Percentiles rank a stretch among this genome's conserved stretches.
Conservation (phyloP, 352 stramenopile species). For the Aphanomyces cochlioides region DNA sequence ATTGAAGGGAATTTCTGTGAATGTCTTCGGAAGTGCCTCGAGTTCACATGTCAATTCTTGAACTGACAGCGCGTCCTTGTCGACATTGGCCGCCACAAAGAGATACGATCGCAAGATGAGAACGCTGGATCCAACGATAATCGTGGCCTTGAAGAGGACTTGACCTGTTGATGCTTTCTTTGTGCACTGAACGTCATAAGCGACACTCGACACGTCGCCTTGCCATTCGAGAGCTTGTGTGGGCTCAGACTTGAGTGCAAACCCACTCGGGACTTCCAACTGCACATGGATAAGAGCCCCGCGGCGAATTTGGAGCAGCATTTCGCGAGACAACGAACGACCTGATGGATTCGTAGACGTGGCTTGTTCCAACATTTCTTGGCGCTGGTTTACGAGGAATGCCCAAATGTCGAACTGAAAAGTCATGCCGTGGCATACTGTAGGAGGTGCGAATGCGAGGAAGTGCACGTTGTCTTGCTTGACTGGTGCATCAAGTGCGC, state of each 20-base stretch:
- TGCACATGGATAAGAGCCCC: constrained; percentile 74
- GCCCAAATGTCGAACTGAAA: constrained; percentile 75
- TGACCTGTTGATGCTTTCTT: constrained; percentile 47
- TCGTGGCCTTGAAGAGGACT: constrained; percentile 67
- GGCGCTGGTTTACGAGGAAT: constrained; percentile 62
- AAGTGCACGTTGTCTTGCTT: constrained; percentile 66
- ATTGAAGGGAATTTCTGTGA: constrained; percentile 62
- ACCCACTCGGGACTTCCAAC: constrained; percentile 56
- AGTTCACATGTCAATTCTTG: constrained; percentile 53
- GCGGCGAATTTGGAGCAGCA: constrained; percentile 62
- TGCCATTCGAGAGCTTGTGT: constrained; percentile 72
- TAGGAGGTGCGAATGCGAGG: constrained; percentile 63
- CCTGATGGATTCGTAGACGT: constrained; percentile 41
- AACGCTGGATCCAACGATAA: constrained; percentile 68
- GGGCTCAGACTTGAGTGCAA: constrained; percentile 53
- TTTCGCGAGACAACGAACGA: constrained; percentile 50
- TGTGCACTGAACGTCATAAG: constrained; percentile 69
- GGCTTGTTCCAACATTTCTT: constrained; percentile 61
- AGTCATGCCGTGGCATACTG: constrained; percentile 48
- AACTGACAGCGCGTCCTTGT: constrained; percentile 38
- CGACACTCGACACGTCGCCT: constrained; percentile 56
- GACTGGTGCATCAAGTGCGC: neutral
- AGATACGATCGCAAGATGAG: constrained; percentile 60
- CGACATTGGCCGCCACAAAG: constrained; percentile 42
- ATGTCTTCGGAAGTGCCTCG: constrained; percentile 70